A percentile compares a stretch with the other conserved stretches of the same genome.
Evolutionary conservation across 345 rosid species (phyloP).

Genomic region (Aquilaria sinensis): DNA sequence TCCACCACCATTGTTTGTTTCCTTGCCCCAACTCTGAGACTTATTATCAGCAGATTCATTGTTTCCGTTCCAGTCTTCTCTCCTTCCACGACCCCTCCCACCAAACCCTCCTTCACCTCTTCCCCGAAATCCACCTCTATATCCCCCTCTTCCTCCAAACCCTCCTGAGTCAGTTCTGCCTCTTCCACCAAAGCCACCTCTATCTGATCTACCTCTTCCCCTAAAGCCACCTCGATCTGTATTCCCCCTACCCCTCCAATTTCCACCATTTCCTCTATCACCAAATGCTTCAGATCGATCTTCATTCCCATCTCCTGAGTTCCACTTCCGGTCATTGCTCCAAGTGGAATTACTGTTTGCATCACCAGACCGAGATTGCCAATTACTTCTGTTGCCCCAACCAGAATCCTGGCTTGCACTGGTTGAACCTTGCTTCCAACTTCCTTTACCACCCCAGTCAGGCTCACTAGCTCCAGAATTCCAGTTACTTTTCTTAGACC

Average conservation of each 20-base stretch:
- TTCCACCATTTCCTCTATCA: conserved; percentile 18
- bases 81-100: conserved; percentile 1
- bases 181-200: conserved; percentile 31
- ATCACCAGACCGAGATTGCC: conserved; percentile 8
- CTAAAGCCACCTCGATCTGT: conserved; percentile 24
- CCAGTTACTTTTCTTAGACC: conserved; percentile 1
- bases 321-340: conserved; percentile 8
- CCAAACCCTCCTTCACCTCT: conserved; percentile 23
- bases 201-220: conserved; percentile 23
- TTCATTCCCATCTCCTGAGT: conserved; percentile 10
- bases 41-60: too few species aligned
- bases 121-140: conserved; percentile 27
- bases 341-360: conserved; percentile 10
- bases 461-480: conserved; percentile 11
- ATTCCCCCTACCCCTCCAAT: conserved; percentile 19
- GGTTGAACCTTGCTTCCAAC: conserved; percentile 24
- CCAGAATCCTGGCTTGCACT: conserved; percentile 15
- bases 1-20: conserved; percentile 6
- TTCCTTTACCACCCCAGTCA: conserved; percentile 13
- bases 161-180: conserved; percentile 29
- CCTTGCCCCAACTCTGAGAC: too few species aligned
- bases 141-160: conserved; percentile 18
- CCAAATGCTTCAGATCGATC: conserved; percentile 25
- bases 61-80: too few species aligned
- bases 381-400: conserved; percentile 9